Base-by-base conservation (phyloP, 2,329 filamentous ascomycete genomes). In the Neophaeococcomyces mojaviensis region DNA sequence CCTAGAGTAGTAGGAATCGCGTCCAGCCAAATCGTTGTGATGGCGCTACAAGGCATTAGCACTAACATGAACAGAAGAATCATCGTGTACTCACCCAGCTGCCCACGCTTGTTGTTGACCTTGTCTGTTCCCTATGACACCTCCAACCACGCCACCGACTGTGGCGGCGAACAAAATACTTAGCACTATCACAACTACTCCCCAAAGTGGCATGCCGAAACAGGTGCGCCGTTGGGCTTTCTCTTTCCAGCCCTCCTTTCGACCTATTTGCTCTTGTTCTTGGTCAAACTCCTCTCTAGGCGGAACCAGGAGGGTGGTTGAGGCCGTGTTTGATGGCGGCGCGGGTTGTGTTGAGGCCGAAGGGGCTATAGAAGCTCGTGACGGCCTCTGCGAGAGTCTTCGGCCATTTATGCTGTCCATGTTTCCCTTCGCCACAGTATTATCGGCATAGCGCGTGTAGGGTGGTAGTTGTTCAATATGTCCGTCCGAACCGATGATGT, bases 401-500 rank as follows among this genome's bases (percentile, higher is more conserved):
- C 46, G 36, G 1, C 39, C 36, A 16, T 53, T 50, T 39, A 57
- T 53, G 19, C 42, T 39, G 9, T 49, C 53, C 53, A 57, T 54
- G 38, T 57, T 51, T 49, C 64, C 58, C 77, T 88, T 71, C 64
- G 77, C 60, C 61, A 76, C 64, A 67, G 82, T 71, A 47, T 87
- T 84, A 43, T 94, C 86, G 2, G 89, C 87, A 64, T 94, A 96
- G 62, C 88, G 77, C 12, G 87, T 86, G 61, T 97, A 97, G 1
- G 90, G 90, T 10, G 90, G 90, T 15, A 96, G 70, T 63, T 94
- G 87, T 64, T 97, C 90, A 1, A 85, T 83, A 60, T 96, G 88
- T 1, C 89, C 89, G 58, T 94, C 81, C 0, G 85, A 86, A 1
- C 88, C 88, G 42, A 96, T 83, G 44, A 96, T 79, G 61, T 89